These are phyloP conservation scores for Capronia americana DNA, from an alignment of 2,329 filamentous ascomycete species.

Conservation along the genomic window DNA sequence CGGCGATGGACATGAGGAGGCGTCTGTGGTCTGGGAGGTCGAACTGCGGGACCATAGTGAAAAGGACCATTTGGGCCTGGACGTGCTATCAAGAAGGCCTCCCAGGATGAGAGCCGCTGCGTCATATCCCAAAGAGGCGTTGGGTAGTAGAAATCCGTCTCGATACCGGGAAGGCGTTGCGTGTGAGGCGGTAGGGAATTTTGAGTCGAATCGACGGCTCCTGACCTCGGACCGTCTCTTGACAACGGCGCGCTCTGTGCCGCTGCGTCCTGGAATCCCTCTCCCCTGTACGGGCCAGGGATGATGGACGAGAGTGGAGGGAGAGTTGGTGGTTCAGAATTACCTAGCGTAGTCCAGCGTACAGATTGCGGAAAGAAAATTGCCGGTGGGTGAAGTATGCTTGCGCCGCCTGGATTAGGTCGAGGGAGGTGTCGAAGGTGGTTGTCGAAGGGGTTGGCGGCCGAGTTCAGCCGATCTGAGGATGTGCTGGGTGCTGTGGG, in stretches of 20 bases:
- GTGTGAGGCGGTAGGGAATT: not conserved
- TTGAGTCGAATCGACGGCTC: not conserved
- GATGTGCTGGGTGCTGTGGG: constrained; percentile 1
- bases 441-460: not conserved
- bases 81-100: not conserved
- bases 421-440: constrained; percentile 1
- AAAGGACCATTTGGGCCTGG: not conserved
- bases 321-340: not conserved
- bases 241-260: not conserved
- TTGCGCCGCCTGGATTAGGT: not conserved
- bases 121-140: not conserved
- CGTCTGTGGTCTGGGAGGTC: not conserved
- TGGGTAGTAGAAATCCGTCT: not conserved
- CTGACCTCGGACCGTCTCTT: not conserved
- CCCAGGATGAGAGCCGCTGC: not conserved
- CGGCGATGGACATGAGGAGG: not conserved
- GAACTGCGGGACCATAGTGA: not conserved
- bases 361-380: not conserved
- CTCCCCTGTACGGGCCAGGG: not conserved
- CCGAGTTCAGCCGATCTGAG: not conserved
- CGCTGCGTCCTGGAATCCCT: not conserved
- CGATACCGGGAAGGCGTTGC: not conserved
- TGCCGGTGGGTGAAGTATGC: not conserved
- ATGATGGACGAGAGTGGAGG: not conserved
- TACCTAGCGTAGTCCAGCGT: not conserved